Evolutionary conservation across 1,284 basidiomycete genomes (phyloP).

Genomic region (Hypsizygus ulmarius): DNA sequence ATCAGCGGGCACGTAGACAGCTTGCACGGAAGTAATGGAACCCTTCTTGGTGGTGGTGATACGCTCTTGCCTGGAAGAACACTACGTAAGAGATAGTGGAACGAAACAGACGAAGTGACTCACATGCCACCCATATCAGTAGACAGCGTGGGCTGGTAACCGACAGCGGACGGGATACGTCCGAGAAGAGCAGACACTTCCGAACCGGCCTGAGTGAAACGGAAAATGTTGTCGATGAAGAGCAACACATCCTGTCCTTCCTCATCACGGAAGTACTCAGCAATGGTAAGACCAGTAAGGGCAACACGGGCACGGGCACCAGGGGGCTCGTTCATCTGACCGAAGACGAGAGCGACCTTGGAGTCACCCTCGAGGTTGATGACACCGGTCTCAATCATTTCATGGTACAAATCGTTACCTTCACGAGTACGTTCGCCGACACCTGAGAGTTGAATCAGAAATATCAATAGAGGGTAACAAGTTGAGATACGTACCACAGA

Average conservation of each 20-base stretch:
- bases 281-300: constrained; percentile 97
- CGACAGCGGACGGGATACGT: constrained; percentile 99
- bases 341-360: constrained; percentile 99
- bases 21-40: constrained; percentile 99
- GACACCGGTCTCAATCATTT: constrained; percentile 99
- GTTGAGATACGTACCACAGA: constrained; percentile 75
- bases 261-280: constrained; percentile 99
- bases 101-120: constrained; percentile 30
- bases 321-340: constrained; percentile 99
- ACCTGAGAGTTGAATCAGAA: constrained; percentile 48
- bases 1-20: constrained; percentile 99
- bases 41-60: constrained; percentile 99
- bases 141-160: constrained; percentile 99
- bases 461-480: constrained; percentile 4
- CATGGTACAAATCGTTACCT: constrained; percentile 99
- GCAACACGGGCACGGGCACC: constrained; percentile 99
- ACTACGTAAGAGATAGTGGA: constrained; percentile 10
- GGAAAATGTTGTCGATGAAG: constrained; percentile 99
- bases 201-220: constrained; percentile 99
- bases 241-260: constrained; percentile 99
- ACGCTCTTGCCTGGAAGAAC: constrained; percentile 79
- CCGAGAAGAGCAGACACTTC: constrained; percentile 99
- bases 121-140: constrained; percentile 99
- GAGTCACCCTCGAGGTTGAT: constrained; percentile 99
- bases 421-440: constrained; percentile 99